Evolutionary conservation across 768 basidiomycete genomes (phyloP), one percentile per base, ranked within the genome.

Genomic region (Tylopilus cervinicoccineus): DNA sequence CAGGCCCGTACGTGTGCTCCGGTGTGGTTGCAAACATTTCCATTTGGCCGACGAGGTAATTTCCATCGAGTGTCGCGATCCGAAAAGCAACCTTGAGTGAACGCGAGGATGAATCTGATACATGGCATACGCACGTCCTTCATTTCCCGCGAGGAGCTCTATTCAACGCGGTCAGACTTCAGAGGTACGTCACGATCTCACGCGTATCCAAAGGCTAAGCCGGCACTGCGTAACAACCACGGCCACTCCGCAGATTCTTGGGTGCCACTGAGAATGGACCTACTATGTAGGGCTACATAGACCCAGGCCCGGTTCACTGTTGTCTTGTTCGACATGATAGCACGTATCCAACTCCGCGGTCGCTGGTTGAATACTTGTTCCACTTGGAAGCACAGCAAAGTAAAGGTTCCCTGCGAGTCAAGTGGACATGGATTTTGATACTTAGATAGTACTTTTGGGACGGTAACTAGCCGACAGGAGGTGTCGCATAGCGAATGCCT

Each of bases 201-300:
- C n/a, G 33, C 27, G 16, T 29, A 43, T 23, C 32, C 32, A 43
- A 26, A 43, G 32, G 12, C 33, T 24, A 17, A 24, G 32, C 33
- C 33, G 33, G 24, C 27, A 20, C 17, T 43, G 42, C 10, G 11
- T 23, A 10, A 26, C 44, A 8, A 69, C 62, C 1, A 52, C 45
- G 23, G 66, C 53, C 13, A 63, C 54, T 2, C 53, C 55, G 13
- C 54, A 51, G 60, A 55, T 20, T 62, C 59, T 5, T 44, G 43
- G n/a, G n/a, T n/a, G n/a, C n/a, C n/a, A n/a, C n/a, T n/a, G n/a
- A n/a, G n/a, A n/a, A n/a, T n/a, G n/a, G n/a, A n/a, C n/a, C n/a
- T n/a, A n/a, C n/a, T n/a, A n/a, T n/a, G n/a, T n/a, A n/a, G n/a
- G n/a, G n/a, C n/a, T n/a, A n/a, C n/a, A n/a, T n/a, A n/a, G n/a